Evolutionary conservation across 495 filamentous ascomycete species (phyloP), one percentile per base, ranked within the genome.

Genomic region (Margaritispora aquatica): DNA sequence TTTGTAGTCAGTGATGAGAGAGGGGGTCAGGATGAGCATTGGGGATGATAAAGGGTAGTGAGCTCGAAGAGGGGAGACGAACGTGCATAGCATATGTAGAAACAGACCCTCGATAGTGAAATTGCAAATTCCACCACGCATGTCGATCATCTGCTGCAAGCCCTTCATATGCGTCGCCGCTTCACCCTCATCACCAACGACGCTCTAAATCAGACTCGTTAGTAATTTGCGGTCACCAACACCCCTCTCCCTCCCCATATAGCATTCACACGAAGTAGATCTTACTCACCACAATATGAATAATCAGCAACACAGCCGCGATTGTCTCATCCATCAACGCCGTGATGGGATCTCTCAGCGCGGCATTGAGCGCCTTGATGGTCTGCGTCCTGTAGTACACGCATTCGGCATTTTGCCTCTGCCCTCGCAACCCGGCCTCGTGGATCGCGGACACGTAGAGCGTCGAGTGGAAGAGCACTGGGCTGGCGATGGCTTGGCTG

Each of bases 31-130:
- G n/a, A n/a, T n/a, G n/a, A n/a, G 29, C 5, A 13, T 34, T 34
- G 29, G 29, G 13, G 29, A 5, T 34, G 13, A 5, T 34, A 13
- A 5, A 34, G 5, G 13, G 29, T 34, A 13, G 5, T 34, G 5
- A 13, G 13, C 13, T 34, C 5, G 29, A 13, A 34, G 29, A 5
- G 29, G 29, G 13, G 5, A 13, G 1, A 26, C 54, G 13, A 41
- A 63, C 56, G 57, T 64, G 62, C 62, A 64, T 15, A 64, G 57
- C 53, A 64, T 60, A 24, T 60, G 62, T n/a, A 64, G 36, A 17
- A 64, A 55, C n/a, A 64, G 23, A 29, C 62, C 57, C 4, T 57
- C 46, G 1, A 60, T 46, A 1, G 62, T 26, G 38, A 52, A 60
- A 38, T 52, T 46, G 10, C 51, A 17, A 17, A 64, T 64, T 3